Evolutionary conservation across 2,329 filamentous ascomycete genomes (phyloP), one percentile per base, ranked within the genome.

Genomic region (Cladorrhinum sp.): DNA sequence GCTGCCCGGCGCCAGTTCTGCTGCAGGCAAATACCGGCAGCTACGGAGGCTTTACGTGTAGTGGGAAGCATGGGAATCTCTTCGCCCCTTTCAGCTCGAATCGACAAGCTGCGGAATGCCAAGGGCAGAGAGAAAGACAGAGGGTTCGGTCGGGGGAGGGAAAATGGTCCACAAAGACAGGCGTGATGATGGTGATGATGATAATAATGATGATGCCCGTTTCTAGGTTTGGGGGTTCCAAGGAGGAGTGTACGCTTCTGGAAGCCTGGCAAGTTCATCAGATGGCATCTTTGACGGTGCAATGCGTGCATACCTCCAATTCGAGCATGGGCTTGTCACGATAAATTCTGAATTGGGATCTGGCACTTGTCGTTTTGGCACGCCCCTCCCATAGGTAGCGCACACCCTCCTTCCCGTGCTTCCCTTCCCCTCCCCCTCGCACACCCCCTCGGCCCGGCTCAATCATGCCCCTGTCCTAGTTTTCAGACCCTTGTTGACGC

Each of bases 361-460:
- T 32, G 12, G 38, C 23, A n/a, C 27, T 55, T 50, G 54, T 60
- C 58, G 20, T 53, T 41, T 52, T 56, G 45, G 45, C 48, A 59
- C 45, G 27, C 58, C 59, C 53, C 55, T 64, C n/a, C n/a, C n/a
- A n/a, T 64, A 57, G 53, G 36, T 49, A 52, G 55, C 62, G 55
- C 56, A 62, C 56, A 56, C 65, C 64, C 64, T 65, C 60, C 65
- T 45, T 63, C 53, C 38, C 23, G 38, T 54, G 20, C 32, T 41
- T 22, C 32, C 52, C 9, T 55, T n/a, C 29, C 8, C 38, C 36
- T 23, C 50, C 18, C 62, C 53, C 59, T 60, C 50, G 59, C 41
- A 50, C 62, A 57, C 60, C 59, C n/a, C 58, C 57, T 63, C 59
- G 63, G 50, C 58, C 62, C 63, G 60, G 62, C 57, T 65, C 58